A percentile compares a stretch with the other conserved stretches of the same genome.
phyloP scores from a whole-genome alignment of 2,329 filamentous ascomycete species.

The Hymenotorrendiella dingleyae region DNA sequence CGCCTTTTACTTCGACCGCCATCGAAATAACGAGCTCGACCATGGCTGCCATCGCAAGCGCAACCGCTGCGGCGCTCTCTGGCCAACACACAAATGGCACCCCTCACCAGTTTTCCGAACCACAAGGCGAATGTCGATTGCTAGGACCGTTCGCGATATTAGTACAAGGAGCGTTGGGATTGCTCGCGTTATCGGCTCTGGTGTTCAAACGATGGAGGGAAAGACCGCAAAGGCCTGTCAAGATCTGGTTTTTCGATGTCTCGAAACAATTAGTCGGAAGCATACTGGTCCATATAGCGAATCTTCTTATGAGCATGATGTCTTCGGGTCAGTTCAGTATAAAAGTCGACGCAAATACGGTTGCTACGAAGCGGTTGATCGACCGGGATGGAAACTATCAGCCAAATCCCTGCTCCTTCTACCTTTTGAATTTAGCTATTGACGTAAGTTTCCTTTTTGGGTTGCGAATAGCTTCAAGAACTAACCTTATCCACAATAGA shows the following conservation, averaged over 20 bases:
- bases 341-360: constrained; percentile 43
- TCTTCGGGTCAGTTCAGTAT: constrained; percentile 78
- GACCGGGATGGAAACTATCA: constrained; percentile 49
- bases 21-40: constrained; percentile 24
- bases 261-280: constrained; percentile 97
- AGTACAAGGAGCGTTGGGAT: constrained; percentile 81
- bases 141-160: constrained; percentile 87
- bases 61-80: constrained; percentile 21
- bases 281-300: constrained; percentile 83
- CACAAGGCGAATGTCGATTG: constrained; percentile 74
- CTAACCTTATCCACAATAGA: too few relatives aligned
- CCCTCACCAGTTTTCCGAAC: constrained; percentile 4
- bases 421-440: constrained; percentile 87
- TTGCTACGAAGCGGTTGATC: constrained; percentile 28
- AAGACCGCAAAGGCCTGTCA: constrained; percentile 81
- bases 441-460: constrained; percentile 61
- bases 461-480: too few relatives aligned
- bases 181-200: constrained; percentile 74
- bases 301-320: constrained; percentile 94
- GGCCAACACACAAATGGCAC: constrained; percentile 1
- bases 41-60: constrained; percentile 27
- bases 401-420: constrained; percentile 95
- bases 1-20: constrained; percentile 18
- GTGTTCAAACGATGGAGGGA: constrained; percentile 94
- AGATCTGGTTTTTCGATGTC: constrained; percentile 97